Percentiles rank a stretch among this genome's conserved stretches.
These are phyloP conservation scores for Beta macrorhiza DNA, from an alignment of 179 eudicot genomes.

Conservation along the genomic window DNA sequence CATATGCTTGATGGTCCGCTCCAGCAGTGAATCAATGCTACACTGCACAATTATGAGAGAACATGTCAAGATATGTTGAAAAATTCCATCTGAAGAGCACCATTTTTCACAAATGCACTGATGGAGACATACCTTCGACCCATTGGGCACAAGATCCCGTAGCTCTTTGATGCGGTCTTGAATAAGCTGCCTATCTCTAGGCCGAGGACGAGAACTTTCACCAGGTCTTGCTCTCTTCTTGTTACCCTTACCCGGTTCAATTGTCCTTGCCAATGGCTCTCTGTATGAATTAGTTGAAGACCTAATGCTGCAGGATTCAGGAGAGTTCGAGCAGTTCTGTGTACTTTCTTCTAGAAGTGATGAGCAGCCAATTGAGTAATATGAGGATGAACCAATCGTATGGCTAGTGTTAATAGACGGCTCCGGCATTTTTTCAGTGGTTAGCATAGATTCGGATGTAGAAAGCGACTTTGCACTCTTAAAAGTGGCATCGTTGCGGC, in stretches of 20 bases:
- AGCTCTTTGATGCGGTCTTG: constrained; percentile 95
- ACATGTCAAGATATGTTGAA: constrained; percentile 29
- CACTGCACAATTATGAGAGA: constrained; percentile 52
- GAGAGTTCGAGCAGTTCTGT: constrained; percentile 52
- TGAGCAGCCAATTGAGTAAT: constrained; percentile 54
- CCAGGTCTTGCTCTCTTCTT: constrained; percentile 84
- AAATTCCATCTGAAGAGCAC: not conserved
- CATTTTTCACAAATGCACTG: not conserved
- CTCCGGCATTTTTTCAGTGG: constrained; percentile 52
- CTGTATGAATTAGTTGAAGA: constrained; percentile 51
- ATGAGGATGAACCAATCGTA: constrained; percentile 46
- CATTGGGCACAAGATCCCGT: constrained; percentile 85
- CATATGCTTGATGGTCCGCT: constrained; percentile 92
- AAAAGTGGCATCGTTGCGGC: constrained; percentile 34
- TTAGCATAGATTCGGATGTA: constrained; percentile 51
- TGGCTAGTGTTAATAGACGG: constrained; percentile 41
- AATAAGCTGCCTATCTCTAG: constrained; percentile 95
- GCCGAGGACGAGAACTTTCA: constrained; percentile 78
- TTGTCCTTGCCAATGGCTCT: constrained; percentile 44
- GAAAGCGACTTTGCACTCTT: constrained; percentile 39
- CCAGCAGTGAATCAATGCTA: constrained; percentile 91
- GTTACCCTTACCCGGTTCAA: constrained; percentile 44
- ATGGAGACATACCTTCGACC: constrained; percentile 64
- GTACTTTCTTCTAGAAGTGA: constrained; percentile 43
- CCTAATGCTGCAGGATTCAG: constrained; percentile 47